These are phyloP conservation scores for Fusarium mundagurra DNA, from an alignment of 2,329 filamentous ascomycete species.

Conservation along the genomic window DNA sequence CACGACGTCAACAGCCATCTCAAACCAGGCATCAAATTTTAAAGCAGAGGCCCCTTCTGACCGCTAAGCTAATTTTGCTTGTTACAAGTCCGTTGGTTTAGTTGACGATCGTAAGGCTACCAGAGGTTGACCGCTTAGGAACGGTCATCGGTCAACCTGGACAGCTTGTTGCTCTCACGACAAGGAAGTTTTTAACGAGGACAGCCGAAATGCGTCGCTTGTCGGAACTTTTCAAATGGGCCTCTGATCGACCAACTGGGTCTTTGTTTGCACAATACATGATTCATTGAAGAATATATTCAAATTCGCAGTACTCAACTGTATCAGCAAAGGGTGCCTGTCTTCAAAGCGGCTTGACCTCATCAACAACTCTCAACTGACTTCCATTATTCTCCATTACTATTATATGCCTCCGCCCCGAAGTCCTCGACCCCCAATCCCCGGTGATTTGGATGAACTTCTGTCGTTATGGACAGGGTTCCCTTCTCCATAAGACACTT, in stretches of 20 bases:
- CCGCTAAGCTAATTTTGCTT: background rate
- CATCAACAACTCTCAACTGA: background rate
- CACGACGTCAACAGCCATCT: background rate
- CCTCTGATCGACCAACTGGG: background rate
- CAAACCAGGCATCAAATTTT: slow-evolving; percentile 3
- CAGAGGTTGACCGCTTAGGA: background rate
- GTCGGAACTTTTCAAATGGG: background rate
- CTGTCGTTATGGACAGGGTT: slow-evolving; percentile 24
- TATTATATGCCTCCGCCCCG: slow-evolving; percentile 4
- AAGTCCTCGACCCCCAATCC: slow-evolving; percentile 36
- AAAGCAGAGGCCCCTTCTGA: background rate
- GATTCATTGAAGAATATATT: background rate
- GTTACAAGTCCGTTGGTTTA: background rate
- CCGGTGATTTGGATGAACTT: slow-evolving; percentile 22
- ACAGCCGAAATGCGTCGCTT: background rate
- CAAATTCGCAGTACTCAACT: slow-evolving; percentile 3
- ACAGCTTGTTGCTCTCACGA: background rate
- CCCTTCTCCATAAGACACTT: background rate
- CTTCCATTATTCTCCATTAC: background rate
- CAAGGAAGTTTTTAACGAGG: background rate
- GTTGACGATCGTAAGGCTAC: background rate
- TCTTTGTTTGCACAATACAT: background rate
- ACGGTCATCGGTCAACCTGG: background rate
- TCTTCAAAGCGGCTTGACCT: background rate
- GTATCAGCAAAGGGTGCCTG: background rate